Evolutionary conservation across 176 grass and related monocot species (phyloP).

Genomic region (Echinochloa phyllopogon): DNA sequence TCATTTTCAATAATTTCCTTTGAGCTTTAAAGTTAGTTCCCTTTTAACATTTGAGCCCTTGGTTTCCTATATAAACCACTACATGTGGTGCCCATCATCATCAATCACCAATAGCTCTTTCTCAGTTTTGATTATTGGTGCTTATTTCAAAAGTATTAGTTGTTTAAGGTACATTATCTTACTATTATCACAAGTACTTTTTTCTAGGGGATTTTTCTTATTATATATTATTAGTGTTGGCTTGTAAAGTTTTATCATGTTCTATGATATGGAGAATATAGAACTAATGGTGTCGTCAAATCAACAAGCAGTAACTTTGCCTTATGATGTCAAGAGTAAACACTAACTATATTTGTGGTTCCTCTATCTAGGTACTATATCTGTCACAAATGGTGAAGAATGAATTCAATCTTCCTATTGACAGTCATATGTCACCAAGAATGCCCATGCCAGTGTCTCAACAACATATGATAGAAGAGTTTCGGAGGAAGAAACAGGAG

Average conservation of each 20-base stretch:
- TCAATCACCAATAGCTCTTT: background rate
- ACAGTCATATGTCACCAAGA: background rate
- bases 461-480: background rate
- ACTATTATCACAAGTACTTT: background rate
- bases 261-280: background rate
- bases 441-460: accelerated
- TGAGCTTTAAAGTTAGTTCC: background rate
- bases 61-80: constrained; percentile 14
- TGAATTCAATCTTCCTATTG: background rate
- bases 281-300: background rate
- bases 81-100: background rate
- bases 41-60: too few relatives aligned
- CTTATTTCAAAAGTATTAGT: background rate
- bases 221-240: background rate
- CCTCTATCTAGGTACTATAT: background rate
- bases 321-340: background rate
- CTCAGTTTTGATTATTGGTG: background rate
- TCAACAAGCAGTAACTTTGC: background rate
- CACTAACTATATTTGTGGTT: too few relatives aligned
- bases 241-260: background rate
- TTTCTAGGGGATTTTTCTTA: background rate
- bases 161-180: background rate
- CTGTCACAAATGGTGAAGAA: background rate
- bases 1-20: too few relatives aligned
- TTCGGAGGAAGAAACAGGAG: constrained; percentile 1